These are phyloP conservation scores for Candida schatavii DNA, from an alignment of 805 yeast species.

Conservation along the genomic window DNA sequence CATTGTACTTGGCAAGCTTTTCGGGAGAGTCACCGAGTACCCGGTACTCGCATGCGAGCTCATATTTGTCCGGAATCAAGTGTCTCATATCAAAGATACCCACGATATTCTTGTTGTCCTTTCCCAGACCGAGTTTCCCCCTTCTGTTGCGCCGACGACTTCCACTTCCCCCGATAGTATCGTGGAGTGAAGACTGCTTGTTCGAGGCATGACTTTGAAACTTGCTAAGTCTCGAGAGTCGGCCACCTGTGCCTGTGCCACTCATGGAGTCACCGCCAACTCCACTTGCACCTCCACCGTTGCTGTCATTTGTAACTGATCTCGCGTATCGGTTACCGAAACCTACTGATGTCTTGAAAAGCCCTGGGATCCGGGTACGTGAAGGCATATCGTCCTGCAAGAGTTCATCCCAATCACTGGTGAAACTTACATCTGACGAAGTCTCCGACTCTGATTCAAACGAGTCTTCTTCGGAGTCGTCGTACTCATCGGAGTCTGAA, in stretches of 20 bases:
- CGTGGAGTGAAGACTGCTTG: constrained; percentile 35
- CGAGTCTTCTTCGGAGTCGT: constrained; percentile 8
- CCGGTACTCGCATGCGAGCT: constrained; percentile 64
- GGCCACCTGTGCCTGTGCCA: constrained; percentile 10
- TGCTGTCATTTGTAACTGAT: too few relatives aligned
- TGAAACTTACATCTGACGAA: constrained; percentile 56
- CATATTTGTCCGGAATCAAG: constrained; percentile 72
- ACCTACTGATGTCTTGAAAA: constrained; percentile 41
- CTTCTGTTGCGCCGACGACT: too few relatives aligned
- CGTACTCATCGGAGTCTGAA: constrained; percentile 18
- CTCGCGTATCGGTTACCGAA: constrained; percentile 31
- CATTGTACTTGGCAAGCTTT: constrained; percentile 64
- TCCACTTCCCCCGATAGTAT: background rate
- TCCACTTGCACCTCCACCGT: constrained; percentile 2
- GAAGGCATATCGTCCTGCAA: constrained; percentile 53
- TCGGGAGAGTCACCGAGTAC: constrained; percentile 64
- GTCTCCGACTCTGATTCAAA: constrained; percentile 10
- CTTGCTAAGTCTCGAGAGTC: constrained; percentile 23
- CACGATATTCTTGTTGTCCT: constrained; percentile 46
- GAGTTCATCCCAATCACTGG: constrained; percentile 68
- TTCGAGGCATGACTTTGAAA: constrained; percentile 39
- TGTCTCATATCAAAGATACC: constrained; percentile 62
- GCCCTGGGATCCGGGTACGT: constrained; percentile 52
- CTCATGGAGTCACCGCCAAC: background rate
- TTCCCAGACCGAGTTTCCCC: constrained; percentile 21